Base-by-base conservation (phyloP, 192 early-diverging fungal genomes). In the Coemansia sp. region DNA sequence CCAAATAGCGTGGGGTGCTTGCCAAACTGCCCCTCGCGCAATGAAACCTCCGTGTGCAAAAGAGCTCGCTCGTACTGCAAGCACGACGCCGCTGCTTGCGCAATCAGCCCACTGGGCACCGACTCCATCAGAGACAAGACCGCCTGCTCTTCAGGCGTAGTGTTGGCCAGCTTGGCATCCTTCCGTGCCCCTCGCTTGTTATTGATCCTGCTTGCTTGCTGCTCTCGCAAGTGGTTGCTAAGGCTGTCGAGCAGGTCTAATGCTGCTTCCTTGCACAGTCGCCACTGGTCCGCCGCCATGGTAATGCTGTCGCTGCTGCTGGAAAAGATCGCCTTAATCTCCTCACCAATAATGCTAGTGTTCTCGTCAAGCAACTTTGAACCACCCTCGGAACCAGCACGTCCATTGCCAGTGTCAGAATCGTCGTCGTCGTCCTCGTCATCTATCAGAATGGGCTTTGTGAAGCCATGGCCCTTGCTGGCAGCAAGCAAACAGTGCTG, bases 41-140 rank as follows among this genome's bases (percentile, higher is more conserved):
- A 35, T 8, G 64, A 34, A 22, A 68, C 53, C 55, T 71, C 75
- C 0, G 58, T 64, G 26, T 56, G 53, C 51, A 59, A 38, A 4
- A 78, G 26, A 3, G 70, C 65, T 8, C 76, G 60, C 48, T 72
- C 76, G 33, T 68, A 68, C 48, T 78, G 76, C 3, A 48, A 50
- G 19, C 70, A 72, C 3, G 65, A 56, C 3, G 39, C 54, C 0
- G 70, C 60, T n/a, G 70, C 64, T 7, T 46, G 59, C 0, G 74
- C 74, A 31, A 70, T 30, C 17, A 51, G 11, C 10, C 30, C 14
- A n/a, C 37, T 49, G 8, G 74, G 51, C 0, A 70, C 51, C 0
- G 63, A 56, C 8, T 6, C 29, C 1, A 58, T 51, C 2, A 78
- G 45, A 8, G 36, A 29, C 14, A 56, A 40, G 6, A 72, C 31